A percentile compares a stretch with the other conserved stretches of the same genome.
phyloP scores from a whole-genome alignment of 1,284 basidiomycete species.

The Uromyces viciae-fabae region DNA sequence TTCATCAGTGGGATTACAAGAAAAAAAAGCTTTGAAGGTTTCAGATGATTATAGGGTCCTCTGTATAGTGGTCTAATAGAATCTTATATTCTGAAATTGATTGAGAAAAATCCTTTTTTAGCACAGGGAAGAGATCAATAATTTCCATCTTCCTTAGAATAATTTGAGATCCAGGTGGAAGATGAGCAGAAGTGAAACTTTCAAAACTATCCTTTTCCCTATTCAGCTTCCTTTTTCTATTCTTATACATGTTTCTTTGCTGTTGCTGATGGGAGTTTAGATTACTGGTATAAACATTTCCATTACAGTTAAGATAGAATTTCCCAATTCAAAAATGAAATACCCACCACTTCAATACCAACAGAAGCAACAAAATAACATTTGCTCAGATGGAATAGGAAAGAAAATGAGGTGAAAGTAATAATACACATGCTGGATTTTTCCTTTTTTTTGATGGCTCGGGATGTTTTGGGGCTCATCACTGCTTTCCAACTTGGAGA shows the following conservation, averaged over 20 bases:
- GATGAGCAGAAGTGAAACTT: background rate
- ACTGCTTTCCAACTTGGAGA: too few relatives aligned
- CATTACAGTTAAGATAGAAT: background rate
- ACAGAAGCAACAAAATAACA: background rate
- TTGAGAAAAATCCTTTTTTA: background rate
- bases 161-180: background rate
- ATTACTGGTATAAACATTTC: background rate
- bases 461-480: too few relatives aligned
- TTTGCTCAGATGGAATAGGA: too few relatives aligned
- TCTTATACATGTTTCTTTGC: background rate
- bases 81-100: background rate
- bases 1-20: background rate
- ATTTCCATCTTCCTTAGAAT: background rate
- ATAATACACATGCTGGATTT: too few relatives aligned
- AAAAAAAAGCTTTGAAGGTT: background rate
- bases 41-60: background rate
- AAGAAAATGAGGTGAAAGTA: too few relatives aligned
- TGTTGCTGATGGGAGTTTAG: background rate
- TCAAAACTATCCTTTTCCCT: background rate
- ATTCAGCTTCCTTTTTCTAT: background rate
- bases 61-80: background rate
- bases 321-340: background rate
- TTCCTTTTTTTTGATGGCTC: too few relatives aligned
- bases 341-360: background rate
- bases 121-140: background rate